A percentile compares a stretch with the other conserved stretches of the same genome.
phyloP scores from a whole-genome alignment of 2,329 filamentous ascomycete species.

The Fonsecaea pedrosoi region DNA sequence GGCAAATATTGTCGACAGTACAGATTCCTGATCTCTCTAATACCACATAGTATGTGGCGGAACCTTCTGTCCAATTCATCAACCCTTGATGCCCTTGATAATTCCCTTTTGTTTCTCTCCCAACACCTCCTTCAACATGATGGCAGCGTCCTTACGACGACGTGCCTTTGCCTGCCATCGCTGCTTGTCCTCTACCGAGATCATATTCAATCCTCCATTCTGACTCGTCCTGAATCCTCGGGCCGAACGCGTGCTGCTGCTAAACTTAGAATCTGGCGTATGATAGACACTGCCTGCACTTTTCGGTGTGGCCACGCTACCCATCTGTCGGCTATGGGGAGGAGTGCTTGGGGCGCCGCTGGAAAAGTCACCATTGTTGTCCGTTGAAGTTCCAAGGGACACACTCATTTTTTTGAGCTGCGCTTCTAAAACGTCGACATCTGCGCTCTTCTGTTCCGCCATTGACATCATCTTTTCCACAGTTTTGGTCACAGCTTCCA shows the following conservation, averaged over 20 bases:
- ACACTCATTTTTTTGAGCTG: slow-evolving; percentile 78
- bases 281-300: slow-evolving; percentile 40
- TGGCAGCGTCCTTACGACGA: slow-evolving; percentile 38
- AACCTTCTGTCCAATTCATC: slow-evolving; percentile 8
- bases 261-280: slow-evolving; percentile 39
- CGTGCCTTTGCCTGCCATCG: slow-evolving; percentile 38
- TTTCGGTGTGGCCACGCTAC: slow-evolving; percentile 31
- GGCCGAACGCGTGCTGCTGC: slow-evolving; percentile 30
- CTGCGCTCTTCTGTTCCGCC: slow-evolving; percentile 87
- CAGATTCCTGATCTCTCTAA: slow-evolving; percentile 2
- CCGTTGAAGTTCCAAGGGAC: slow-evolving; percentile 28
- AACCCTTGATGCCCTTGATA: slow-evolving; percentile 3
- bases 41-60: neutral
- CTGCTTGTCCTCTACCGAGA: slow-evolving; percentile 38
- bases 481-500: slow-evolving; percentile 89
- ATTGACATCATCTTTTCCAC: slow-evolving; percentile 91
- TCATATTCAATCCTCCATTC: slow-evolving; percentile 27
- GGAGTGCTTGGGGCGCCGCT: slow-evolving; percentile 30
- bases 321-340: slow-evolving; percentile 19
- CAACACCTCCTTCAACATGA: slow-evolving; percentile 37
- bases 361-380: slow-evolving; percentile 28
- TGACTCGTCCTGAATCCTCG: slow-evolving; percentile 26
- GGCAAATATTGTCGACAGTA: neutral
- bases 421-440: slow-evolving; percentile 87
- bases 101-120: slow-evolving; percentile 32